Conservation (phyloP, 352 stramenopile genomes). For the Globisporangium alternatum region DNA sequence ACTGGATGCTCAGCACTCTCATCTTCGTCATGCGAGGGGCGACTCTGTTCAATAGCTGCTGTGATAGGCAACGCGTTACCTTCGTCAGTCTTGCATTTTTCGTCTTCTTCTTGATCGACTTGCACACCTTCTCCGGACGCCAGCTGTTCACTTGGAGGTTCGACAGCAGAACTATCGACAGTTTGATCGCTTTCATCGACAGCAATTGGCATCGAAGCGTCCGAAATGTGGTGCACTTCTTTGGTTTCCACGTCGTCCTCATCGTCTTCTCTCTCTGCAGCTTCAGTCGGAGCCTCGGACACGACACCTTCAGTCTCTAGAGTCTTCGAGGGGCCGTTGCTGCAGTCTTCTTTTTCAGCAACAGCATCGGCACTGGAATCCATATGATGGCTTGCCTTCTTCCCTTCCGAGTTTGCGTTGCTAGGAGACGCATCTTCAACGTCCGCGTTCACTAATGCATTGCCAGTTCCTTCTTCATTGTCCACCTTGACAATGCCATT, state of each 20-base stretch:
- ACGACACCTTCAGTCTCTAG: background rate
- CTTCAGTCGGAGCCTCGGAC: background rate
- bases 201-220: background rate
- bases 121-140: background rate
- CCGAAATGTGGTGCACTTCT: background rate
- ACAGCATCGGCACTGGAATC: background rate
- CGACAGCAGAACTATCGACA: background rate
- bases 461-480: background rate
- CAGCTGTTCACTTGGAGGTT: background rate
- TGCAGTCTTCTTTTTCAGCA: background rate
- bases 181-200: background rate
- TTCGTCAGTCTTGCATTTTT: background rate
- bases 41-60: background rate
- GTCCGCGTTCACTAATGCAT: background rate
- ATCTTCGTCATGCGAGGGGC: no score
- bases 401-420: background rate
- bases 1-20: background rate
- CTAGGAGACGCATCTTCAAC: background rate
- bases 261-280: conserved; percentile 9
- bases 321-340: no score
- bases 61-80: background rate
- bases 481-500: background rate
- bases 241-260: conserved; percentile 1
- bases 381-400: background rate
- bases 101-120: background rate